These are phyloP conservation scores for Hymenoscyphus occultus DNA, from an alignment of 2,329 filamentous ascomycete genomes.

Conservation along the genomic window DNA sequence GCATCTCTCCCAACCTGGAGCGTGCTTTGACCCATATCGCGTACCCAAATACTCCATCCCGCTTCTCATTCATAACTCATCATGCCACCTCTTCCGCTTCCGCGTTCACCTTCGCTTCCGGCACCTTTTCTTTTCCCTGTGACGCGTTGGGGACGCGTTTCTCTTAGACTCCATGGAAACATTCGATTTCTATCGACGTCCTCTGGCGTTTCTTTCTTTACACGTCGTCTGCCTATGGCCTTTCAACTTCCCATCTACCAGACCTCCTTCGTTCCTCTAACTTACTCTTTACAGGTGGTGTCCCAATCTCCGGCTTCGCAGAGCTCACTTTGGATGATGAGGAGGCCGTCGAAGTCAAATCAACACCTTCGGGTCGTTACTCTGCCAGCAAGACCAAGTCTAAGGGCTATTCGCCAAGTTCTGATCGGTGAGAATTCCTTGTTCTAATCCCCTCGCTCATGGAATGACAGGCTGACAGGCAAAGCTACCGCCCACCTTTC, in stretches of 20 bases:
- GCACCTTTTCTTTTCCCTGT: background rate
- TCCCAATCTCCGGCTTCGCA: slow-evolving; percentile 14
- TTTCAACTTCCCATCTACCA: background rate
- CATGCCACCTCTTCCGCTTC: background rate
- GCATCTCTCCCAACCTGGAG: background rate
- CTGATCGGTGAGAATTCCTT: slow-evolving; percentile 24
- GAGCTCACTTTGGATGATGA: slow-evolving; percentile 21
- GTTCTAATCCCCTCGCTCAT: background rate
- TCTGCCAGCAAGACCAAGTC: slow-evolving; percentile 16
- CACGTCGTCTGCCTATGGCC: background rate
- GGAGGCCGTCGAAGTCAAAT: slow-evolving; percentile 18
- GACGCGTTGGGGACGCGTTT: background rate
- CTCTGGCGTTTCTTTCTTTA: background rate
- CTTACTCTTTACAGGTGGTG: slow-evolving; percentile 16
- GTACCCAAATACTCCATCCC: background rate
- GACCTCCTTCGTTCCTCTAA: background rate
- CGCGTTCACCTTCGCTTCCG: background rate
- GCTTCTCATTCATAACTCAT: background rate
- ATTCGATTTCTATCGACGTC: background rate
- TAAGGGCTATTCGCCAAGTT: slow-evolving; percentile 18
- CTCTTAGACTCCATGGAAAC: background rate
- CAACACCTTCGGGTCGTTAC: slow-evolving; percentile 18
- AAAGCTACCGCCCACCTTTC: slow-evolving; percentile 33
- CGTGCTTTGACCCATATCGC: background rate
- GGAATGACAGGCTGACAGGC: background rate